These are phyloP conservation scores for Vachellia pachyceras DNA, from an alignment of 306 rosid species.

Conservation along the genomic window DNA sequence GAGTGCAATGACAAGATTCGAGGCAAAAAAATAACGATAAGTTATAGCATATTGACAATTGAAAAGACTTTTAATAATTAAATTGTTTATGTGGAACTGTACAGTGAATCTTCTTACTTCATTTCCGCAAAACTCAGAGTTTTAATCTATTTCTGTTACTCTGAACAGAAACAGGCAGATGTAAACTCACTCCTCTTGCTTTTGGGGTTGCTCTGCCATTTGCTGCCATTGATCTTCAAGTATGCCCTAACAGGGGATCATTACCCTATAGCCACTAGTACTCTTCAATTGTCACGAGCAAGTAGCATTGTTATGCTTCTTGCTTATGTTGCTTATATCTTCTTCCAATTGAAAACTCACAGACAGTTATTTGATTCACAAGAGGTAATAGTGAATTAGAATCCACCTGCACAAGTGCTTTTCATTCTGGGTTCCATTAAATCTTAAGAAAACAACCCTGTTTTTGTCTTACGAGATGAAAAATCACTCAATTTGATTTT, in stretches of 20 bases:
- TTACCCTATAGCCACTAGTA: slow-evolving; percentile 38
- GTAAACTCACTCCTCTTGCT: slow-evolving; percentile 74
- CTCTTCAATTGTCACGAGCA: slow-evolving; percentile 85
- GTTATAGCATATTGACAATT: too few relatives aligned
- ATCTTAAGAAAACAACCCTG: neutral
- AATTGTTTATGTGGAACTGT: too few relatives aligned
- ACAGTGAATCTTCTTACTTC: neutral
- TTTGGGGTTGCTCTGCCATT: slow-evolving; percentile 81
- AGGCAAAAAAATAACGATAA: too few relatives aligned
- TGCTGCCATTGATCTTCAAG: slow-evolving; percentile 74
- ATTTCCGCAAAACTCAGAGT: neutral
- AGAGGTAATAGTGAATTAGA: slow-evolving; percentile 50
- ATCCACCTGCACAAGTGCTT: neutral
- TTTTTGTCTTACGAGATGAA: neutral
- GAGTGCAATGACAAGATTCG: too few relatives aligned
- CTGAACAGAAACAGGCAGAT: slow-evolving; percentile 84
- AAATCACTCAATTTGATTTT: neutral
- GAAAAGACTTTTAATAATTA: too few relatives aligned
- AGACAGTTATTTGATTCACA: slow-evolving; percentile 73
- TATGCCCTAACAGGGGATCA: slow-evolving; percentile 43
- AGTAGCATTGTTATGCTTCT: slow-evolving; percentile 84
- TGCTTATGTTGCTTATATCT: slow-evolving; percentile 73
- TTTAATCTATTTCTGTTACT: neutral
- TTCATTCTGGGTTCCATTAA: neutral
- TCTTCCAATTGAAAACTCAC: slow-evolving; percentile 92